These are phyloP conservation scores for Candida maesae DNA, from an alignment of 805 yeast species.

Conservation along the genomic window DNA sequence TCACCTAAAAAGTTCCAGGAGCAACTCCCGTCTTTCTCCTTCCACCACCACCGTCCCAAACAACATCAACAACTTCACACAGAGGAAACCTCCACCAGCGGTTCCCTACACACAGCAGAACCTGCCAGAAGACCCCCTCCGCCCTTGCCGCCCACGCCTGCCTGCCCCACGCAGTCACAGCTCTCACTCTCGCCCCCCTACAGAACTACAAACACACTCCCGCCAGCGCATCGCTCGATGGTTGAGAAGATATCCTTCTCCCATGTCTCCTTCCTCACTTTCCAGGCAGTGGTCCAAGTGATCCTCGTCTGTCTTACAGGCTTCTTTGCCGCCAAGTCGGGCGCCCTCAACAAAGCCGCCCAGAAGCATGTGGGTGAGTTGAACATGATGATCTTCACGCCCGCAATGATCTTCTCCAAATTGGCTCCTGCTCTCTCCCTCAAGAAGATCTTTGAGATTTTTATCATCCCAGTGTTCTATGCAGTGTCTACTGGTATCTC, in stretches of 20 bases:
- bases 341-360: slow-evolving; percentile 64
- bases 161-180: too few species aligned
- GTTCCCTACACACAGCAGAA: too few species aligned
- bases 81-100: too few species aligned
- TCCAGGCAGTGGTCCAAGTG: slow-evolving; percentile 90
- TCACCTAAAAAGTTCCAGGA: too few species aligned
- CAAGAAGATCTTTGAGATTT: slow-evolving; percentile 72
- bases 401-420: slow-evolving; percentile 89
- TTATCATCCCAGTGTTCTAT: slow-evolving; percentile 80
- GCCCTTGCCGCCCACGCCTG: too few species aligned
- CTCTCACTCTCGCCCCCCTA: too few species aligned
- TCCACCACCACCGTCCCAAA: too few species aligned
- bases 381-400: slow-evolving; percentile 91
- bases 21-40: too few species aligned
- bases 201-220: too few species aligned
- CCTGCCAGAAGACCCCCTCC: too few species aligned
- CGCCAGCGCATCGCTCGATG: too few species aligned
- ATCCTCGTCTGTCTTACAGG: slow-evolving; percentile 85
- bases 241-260: slow-evolving; percentile 12
- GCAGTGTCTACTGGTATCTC: slow-evolving; percentile 82
- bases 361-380: slow-evolving; percentile 73
- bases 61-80: too few species aligned
- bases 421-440: slow-evolving; percentile 64
- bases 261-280: slow-evolving; percentile 56
- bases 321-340: slow-evolving; percentile 73